phyloP scores from a whole-genome alignment of 2,329 filamentous ascomycete species.

The Triangularia setosa region DNA sequence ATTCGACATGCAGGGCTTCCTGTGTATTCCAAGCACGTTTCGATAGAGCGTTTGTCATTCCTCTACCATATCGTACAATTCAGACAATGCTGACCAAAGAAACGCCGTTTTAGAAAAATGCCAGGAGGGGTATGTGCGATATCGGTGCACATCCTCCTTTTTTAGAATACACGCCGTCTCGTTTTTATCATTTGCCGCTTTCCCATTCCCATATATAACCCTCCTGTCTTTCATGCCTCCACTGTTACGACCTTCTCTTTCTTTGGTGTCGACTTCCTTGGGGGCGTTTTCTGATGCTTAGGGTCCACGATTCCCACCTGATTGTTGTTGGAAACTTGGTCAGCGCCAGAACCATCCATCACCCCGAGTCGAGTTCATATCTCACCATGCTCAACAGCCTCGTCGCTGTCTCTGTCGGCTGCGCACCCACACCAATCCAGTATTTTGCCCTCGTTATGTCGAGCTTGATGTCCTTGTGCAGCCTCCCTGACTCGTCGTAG shows the following conservation, averaged over 20 bases:
- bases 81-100: neutral
- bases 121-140: neutral
- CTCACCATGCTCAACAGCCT: slow-evolving; percentile 58
- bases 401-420: slow-evolving; percentile 89
- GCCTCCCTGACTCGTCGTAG: slow-evolving; percentile 58
- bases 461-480: slow-evolving; percentile 88
- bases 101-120: slow-evolving; percentile 11
- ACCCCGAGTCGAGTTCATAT: neutral
- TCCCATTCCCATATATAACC: neutral
- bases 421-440: slow-evolving; percentile 95
- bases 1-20: neutral
- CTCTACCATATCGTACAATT: slow-evolving; percentile 6
- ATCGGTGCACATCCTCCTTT: neutral
- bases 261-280: neutral
- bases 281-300: slow-evolving; percentile 28
- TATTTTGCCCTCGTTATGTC: slow-evolving; percentile 80
- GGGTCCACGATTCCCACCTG: slow-evolving; percentile 38
- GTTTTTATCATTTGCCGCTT: too few relatives aligned
- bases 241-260: neutral
- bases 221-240: neutral
- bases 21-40: neutral
- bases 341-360: neutral
- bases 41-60: neutral
- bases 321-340: neutral
- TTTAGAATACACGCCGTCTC: slow-evolving; percentile 7